These are phyloP conservation scores for Groenewaldozyma sp. DNA, from an alignment of 1,139 yeast species.

Conservation along the genomic window DNA sequence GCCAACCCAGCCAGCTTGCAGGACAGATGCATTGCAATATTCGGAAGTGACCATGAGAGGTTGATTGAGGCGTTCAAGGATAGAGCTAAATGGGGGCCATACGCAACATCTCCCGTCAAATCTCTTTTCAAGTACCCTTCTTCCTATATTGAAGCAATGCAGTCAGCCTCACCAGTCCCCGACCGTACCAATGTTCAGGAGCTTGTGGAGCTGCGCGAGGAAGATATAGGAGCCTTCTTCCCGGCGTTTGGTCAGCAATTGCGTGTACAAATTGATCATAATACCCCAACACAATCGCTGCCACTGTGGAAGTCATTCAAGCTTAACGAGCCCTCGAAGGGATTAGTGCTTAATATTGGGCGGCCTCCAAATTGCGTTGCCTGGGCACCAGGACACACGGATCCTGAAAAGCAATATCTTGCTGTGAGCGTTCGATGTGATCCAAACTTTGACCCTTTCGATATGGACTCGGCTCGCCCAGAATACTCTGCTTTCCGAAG, in stretches of 20 bases:
- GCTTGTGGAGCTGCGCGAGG: background rate
- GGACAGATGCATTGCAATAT: constrained; percentile 17
- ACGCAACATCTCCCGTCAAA: constrained; percentile 15
- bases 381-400: constrained; percentile 26
- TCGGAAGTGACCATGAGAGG: constrained; percentile 14
- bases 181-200: background rate
- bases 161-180: background rate
- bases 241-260: too few species aligned
- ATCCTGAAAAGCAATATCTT: constrained; percentile 33
- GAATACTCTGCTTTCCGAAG: constrained; percentile 17
- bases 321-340: constrained; percentile 4
- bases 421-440: constrained; percentile 47
- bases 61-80: constrained; percentile 13
- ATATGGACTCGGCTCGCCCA: constrained; percentile 10
- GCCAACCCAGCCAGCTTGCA: constrained; percentile 12
- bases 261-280: too few species aligned
- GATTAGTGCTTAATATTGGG: constrained; percentile 21
- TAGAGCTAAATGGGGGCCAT: constrained; percentile 17
- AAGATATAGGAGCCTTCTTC: too few species aligned
- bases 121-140: constrained; percentile 9
- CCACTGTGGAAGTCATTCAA: background rate
- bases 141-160: background rate
- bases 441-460: constrained; percentile 37
- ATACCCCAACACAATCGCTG: background rate
- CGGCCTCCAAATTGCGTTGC: constrained; percentile 19